Evolutionary conservation across 441 rosid species (phyloP), one percentile per base, ranked within the genome.

Genomic region (Oxalis stricta): DNA sequence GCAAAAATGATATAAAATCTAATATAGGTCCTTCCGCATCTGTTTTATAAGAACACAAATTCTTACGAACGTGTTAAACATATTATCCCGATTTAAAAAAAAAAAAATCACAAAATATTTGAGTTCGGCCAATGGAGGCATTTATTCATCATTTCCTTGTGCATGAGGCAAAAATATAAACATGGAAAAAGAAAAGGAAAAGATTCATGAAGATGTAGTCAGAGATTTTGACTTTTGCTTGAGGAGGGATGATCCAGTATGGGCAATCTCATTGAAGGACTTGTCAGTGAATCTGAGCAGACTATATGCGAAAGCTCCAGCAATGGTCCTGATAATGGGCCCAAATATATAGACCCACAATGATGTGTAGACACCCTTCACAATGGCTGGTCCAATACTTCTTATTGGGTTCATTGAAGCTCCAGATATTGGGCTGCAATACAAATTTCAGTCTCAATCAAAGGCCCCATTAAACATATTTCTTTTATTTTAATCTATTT

Each of bases 381-480:
- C 72, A 1, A 84, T 43, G 1, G 89, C 92, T 21, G 95, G 93
- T 4, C 95, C 95, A 3, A 79, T 16, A 50, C 86, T 84, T 64
- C 95, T 79, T 1, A 73, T 86, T 0, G 95, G 95, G 55, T 85
- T 85, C 95, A 82, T 82, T 0, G 93, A 85, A 10, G 80, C 95
- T 54, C 95, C 89, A 5, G 95, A 84, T 4, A 84, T 38, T 0
- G 71, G 94, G 48, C 94, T 81, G 70, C 56, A 44, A 34, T 4
- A 5, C 10, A 13, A 4, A 20, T 16, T 1, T 1, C 15, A 33
- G n/a, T 12, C 44, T 18, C 11, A 41, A 19, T 11, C 13, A 15
- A 5, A 15, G 2, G 16, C 13, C 5, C 2, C 10, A 34, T 4
- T 15, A 18, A 16, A 11, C 16, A 26, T 1, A 2, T 2, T 0